phyloP scores from a whole-genome alignment of 2,329 filamentous ascomycete species.

The Ceratocystis lukuohia region DNA sequence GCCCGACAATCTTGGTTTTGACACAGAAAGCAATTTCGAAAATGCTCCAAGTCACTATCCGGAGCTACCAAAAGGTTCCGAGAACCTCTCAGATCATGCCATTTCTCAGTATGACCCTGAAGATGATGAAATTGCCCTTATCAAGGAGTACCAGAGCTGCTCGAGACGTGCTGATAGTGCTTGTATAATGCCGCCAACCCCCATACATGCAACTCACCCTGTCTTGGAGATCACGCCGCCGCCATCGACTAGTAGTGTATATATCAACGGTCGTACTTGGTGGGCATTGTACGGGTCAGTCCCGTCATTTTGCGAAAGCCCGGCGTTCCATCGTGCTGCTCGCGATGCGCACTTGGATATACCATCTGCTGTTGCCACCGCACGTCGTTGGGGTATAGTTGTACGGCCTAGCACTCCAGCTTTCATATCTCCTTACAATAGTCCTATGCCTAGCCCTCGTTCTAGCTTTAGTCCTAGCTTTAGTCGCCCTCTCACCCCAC shows the following conservation, averaged over 20 bases:
- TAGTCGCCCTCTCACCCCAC: not conserved
- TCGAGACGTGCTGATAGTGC: not conserved
- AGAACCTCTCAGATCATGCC: not conserved
- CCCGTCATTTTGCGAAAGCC: slow-evolving; percentile 11
- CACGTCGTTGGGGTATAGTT: slow-evolving; percentile 16
- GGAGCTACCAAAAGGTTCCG: not conserved
- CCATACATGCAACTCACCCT: not conserved
- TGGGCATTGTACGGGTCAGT: slow-evolving; percentile 16
- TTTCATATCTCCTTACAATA: not conserved
- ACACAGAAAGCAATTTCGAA: not conserved
- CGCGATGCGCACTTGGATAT: slow-evolving; percentile 15
- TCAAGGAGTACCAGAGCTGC: not conserved
- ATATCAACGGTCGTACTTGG: slow-evolving; percentile 15
- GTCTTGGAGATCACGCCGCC: slow-evolving; percentile 1
- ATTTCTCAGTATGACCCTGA: not conserved
- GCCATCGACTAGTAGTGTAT: not conserved
- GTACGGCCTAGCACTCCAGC: slow-evolving; percentile 5
- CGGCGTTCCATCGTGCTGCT: slow-evolving; percentile 12
- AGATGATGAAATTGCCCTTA: not conserved
- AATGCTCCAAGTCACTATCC: not conserved
- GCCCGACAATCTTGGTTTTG: slow-evolving; percentile 7
- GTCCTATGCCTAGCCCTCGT: not conserved
- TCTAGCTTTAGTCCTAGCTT: not conserved
- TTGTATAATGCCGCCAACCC: slow-evolving; percentile 4
- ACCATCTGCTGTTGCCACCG: slow-evolving; percentile 10